Base-by-base conservation (phyloP, 306 rosid genomes). In the Casuarina equisetifolia region DNA sequence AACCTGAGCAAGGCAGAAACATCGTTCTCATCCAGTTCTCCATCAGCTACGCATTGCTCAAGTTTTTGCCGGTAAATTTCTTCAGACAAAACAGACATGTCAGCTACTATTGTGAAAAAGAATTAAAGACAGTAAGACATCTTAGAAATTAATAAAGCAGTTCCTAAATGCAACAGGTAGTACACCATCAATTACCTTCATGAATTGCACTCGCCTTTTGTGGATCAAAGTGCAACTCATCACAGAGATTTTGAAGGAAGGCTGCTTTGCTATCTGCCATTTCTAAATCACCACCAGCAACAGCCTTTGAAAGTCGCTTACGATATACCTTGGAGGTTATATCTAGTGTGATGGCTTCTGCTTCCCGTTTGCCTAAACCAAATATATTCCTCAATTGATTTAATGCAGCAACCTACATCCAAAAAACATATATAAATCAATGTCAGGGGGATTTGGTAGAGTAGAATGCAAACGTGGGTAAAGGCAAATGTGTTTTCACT, bases 21-120 rank as follows among this genome's bases (percentile, higher is more conserved):
- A 84, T 92, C 91, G 72, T 83, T 86, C 25, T 95, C 98, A 73
- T 52, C 81, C 73, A 95, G 92, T 83, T 91, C 96, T 76, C 97
- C 99, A 89, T 85, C 88, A 84, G 90, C 89, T n/a, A 95, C 91
- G 73, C 97, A 92, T 77, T 83, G 90, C 90, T 92, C 98, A 86
- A 95, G 98, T 91, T 92, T 95, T 82, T 90, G 92, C 69, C 99
- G 97, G 81, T 95, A 95, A 58, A 95, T 95, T 86, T 95, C 99
- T 95, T 57, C n/a, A 42, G 72, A 51, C 48, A 73, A 66, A 11
- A 74, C 61, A 53, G 50, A 72, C 50, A 42, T 20, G 70, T 89
- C 74, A 90, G 87, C 70, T 57, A 69, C 49, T 45, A 61, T 81
- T 52, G n/a, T 42, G 42, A 42, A 78, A 78, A 57, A 80, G 9